Evolutionary conservation across 169 alveolate genomes (phyloP).

Genomic region (Cystoisospora suis): DNA sequence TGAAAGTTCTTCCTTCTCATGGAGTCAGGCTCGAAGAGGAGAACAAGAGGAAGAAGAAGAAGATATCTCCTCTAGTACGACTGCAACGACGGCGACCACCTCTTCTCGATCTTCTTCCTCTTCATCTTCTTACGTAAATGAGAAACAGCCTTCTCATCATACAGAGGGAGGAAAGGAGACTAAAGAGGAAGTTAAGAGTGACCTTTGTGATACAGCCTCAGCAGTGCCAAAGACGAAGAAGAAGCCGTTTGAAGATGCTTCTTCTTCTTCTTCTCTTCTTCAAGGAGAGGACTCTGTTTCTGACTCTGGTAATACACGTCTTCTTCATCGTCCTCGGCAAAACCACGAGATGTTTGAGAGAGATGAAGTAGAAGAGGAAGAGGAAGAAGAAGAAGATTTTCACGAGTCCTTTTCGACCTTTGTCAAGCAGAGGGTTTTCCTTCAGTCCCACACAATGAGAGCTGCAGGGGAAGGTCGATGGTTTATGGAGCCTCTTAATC

Average conservation of each 20-base stretch:
- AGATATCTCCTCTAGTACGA: not conserved
- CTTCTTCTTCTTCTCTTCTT: no score
- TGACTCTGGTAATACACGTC: no score
- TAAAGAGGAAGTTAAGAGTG: constrained; percentile 4
- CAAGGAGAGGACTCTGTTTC: no score
- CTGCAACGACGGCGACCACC: not conserved
- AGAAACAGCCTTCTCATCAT: not conserved
- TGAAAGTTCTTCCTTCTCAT: not conserved
- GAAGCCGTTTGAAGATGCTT: no score
- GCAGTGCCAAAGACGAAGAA: no score
- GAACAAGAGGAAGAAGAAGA: not conserved
- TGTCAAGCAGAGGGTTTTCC: not conserved
- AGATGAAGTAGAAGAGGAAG: not conserved
- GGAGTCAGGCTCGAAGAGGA: not conserved
- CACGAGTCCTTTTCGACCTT: not conserved
- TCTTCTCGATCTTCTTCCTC: not conserved
- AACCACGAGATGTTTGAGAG: no score
- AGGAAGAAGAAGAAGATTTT: not conserved
- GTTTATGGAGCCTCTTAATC: not conserved
- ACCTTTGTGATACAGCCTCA: no score
- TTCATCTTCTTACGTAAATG: not conserved
- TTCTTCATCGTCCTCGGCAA: no score
- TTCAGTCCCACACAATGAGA: not conserved
- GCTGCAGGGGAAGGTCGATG: constrained; percentile 25
- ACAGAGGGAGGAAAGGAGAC: not conserved